A percentile compares a stretch with the other conserved stretches of the same genome.
These are phyloP conservation scores for Coniferiporia weirii DNA, from an alignment of 1,284 basidiomycete genomes.

Conservation along the genomic window DNA sequence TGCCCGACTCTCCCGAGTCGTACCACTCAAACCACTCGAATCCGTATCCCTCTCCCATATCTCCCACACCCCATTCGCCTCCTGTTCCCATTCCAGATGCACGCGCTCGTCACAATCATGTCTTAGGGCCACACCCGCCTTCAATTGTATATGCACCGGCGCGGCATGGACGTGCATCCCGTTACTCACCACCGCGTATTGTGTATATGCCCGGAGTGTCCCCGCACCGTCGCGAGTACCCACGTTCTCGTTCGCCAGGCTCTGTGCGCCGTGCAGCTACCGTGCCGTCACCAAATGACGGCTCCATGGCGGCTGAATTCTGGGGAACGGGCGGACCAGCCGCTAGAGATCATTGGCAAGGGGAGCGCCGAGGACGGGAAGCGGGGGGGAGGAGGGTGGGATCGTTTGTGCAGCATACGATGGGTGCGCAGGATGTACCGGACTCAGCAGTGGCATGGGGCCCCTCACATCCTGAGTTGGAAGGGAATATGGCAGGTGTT, in stretches of 20 bases:
- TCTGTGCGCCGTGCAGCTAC: slow-evolving; percentile 9
- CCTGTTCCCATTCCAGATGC: background rate
- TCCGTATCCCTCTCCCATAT: background rate
- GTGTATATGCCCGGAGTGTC: slow-evolving; percentile 36
- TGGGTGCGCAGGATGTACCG: background rate
- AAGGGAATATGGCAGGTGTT: slow-evolving; percentile 11
- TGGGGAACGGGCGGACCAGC: background rate
- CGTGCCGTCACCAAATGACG: background rate
- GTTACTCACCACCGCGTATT: slow-evolving; percentile 48
- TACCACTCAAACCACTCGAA: background rate
- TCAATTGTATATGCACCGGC: slow-evolving; percentile 50
- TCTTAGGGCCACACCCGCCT: slow-evolving; percentile 30
- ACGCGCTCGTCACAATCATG: background rate
- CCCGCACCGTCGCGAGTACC: slow-evolving; percentile 24
- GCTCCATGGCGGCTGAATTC: background rate
- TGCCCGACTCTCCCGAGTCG: background rate
- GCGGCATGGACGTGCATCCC: slow-evolving; percentile 34
- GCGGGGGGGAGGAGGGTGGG: background rate
- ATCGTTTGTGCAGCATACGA: background rate
- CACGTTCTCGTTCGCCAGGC: background rate
- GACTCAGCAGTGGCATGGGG: background rate
- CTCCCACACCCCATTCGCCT: slow-evolving; percentile 2
- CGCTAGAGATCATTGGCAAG: background rate
- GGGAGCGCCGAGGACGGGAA: background rate
- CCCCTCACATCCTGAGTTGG: background rate